phyloP scores from a whole-genome alignment of 2,329 filamentous ascomycete genomes.

The Orbilia ellipsospora region DNA sequence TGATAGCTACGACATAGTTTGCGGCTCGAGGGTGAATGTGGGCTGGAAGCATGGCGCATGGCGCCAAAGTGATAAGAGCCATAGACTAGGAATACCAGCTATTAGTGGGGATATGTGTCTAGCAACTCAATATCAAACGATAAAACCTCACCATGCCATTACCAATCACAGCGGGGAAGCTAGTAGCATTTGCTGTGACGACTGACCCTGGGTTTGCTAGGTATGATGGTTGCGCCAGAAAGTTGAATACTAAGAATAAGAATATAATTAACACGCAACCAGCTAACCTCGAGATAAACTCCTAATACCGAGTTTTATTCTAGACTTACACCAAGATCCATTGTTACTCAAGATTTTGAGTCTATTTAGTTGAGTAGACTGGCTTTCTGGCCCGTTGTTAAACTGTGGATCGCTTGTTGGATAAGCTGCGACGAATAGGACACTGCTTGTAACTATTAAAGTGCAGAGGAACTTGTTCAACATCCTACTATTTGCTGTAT shows the following conservation, averaged over 20 bases:
- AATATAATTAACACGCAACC: too few species aligned
- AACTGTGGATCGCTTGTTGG: conserved; percentile 61
- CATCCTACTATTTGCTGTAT: too few species aligned
- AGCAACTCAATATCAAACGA: too few species aligned
- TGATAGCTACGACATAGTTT: conserved; percentile 66
- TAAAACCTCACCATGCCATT: conserved; percentile 63
- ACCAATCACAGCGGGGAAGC: conserved; percentile 66
- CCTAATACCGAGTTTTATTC: neutral
- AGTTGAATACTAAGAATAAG: conserved; percentile 63
- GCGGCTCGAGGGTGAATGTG: conserved; percentile 67
- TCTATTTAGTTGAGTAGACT: conserved; percentile 65
- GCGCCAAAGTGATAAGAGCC: conserved; percentile 65
- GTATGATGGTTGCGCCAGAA: conserved; percentile 63
- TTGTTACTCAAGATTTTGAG: conserved; percentile 63
- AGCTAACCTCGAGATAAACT: too few species aligned
- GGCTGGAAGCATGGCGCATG: conserved; percentile 67
- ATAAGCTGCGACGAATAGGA: conserved; percentile 4
- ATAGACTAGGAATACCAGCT: conserved; percentile 59
- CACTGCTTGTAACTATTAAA: too few species aligned
- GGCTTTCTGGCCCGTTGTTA: conserved; percentile 62
- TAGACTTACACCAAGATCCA: conserved; percentile 63
- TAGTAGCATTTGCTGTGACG: conserved; percentile 67
- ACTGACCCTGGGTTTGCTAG: conserved; percentile 66
- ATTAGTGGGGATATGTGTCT: neutral
- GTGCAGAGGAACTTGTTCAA: too few species aligned